Evolutionary conservation across 441 rosid genomes (phyloP).

Genomic region (Macaranga tanarius): DNA sequence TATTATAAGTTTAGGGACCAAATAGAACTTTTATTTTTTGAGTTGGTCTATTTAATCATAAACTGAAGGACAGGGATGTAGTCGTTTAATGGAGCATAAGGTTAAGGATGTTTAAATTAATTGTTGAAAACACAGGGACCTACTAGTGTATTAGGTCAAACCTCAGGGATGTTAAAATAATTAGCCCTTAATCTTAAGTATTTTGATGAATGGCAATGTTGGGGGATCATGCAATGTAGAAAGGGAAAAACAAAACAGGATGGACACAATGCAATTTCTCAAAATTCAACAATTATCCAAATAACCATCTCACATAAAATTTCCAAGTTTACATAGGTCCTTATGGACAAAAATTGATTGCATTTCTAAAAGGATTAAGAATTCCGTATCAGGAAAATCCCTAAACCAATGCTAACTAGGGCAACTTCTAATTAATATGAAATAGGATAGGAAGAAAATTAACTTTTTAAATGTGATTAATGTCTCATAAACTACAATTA

Average conservation of each 20-base stretch:
- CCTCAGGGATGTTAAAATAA: too few relatives aligned
- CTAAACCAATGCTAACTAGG: neutral
- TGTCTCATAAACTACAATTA: neutral
- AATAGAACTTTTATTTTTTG: too few relatives aligned
- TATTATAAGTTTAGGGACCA: too few relatives aligned
- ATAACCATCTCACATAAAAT: neutral
- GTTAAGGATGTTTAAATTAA: too few relatives aligned
- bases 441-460: neutral
- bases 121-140: too few relatives aligned
- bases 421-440: neutral
- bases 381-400: neutral
- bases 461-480: neutral
- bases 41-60: too few relatives aligned
- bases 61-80: too few relatives aligned
- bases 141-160: too few relatives aligned
- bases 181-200: neutral
- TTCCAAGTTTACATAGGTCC: neutral
- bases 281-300: neutral
- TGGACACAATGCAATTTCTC: neutral
- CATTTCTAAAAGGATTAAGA: neutral
- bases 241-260: neutral
- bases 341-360: neutral
- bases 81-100: too few relatives aligned
- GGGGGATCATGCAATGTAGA: neutral
- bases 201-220: neutral